Percentiles rank a stretch among this genome's conserved stretches.
Evolutionary conservation across 352 stramenopile genomes (phyloP).

Genomic region (Lagenidium giganteum): DNA sequence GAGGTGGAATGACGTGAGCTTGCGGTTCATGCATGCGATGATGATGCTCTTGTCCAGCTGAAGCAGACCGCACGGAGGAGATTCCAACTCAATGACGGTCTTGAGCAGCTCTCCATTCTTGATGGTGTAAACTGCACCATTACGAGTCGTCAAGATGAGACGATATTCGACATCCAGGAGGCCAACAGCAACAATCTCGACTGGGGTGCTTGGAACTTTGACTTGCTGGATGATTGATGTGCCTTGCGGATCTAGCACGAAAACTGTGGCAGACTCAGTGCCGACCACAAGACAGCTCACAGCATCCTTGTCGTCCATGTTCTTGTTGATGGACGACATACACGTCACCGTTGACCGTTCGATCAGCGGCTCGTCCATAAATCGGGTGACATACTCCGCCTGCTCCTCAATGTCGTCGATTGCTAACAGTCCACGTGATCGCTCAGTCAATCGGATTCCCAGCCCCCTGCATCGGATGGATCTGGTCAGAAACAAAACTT

Average conservation of each 20-base stretch:
- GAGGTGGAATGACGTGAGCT: constrained; percentile 83
- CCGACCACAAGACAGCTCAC: constrained; percentile 83
- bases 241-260: constrained; percentile 71
- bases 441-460: constrained; percentile 62
- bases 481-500: too few relatives aligned
- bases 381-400: constrained; percentile 72
- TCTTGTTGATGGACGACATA: constrained; percentile 88
- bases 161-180: constrained; percentile 84
- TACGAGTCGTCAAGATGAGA: constrained; percentile 81
- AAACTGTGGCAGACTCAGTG: constrained; percentile 81
- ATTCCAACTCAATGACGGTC: constrained; percentile 85
- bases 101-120: constrained; percentile 89
- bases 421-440: constrained; percentile 61
- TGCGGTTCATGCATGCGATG: constrained; percentile 85
- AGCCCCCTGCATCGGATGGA: constrained; percentile 33
- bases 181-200: constrained; percentile 70
- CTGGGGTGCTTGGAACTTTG: constrained; percentile 59
- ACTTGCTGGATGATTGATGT: constrained; percentile 64
- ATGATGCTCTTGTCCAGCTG: constrained; percentile 83
- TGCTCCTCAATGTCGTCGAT: constrained; percentile 83
- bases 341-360: constrained; percentile 77
- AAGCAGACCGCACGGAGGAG: constrained; percentile 61
- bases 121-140: constrained; percentile 84
- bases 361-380: constrained; percentile 74
- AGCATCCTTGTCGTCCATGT: constrained; percentile 77